Evolutionary conservation across 1,284 basidiomycete genomes (phyloP).

Genomic region (Coniferiporia sulphurascens): DNA sequence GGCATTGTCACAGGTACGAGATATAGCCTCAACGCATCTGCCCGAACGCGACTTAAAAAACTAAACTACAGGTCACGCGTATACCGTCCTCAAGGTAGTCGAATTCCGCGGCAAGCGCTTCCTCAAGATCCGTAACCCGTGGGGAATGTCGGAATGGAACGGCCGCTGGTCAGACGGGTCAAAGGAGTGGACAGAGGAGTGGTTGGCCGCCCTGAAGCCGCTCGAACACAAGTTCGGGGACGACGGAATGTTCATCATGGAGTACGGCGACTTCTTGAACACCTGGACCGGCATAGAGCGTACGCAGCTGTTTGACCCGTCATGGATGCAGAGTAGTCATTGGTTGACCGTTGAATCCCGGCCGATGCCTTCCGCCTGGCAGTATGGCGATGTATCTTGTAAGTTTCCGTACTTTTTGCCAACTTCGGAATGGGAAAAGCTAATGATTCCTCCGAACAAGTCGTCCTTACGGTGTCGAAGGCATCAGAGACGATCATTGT

Average conservation of each 20-base stretch:
- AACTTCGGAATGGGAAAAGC: slow-evolving; percentile 26
- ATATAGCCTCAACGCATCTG: neutral
- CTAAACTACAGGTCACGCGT: slow-evolving; percentile 35
- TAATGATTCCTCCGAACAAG: slow-evolving; percentile 23
- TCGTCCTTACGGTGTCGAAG: slow-evolving; percentile 37
- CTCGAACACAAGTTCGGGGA: slow-evolving; percentile 43
- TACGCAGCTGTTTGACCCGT: slow-evolving; percentile 42
- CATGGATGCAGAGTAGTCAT: slow-evolving; percentile 44
- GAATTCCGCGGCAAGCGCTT: slow-evolving; percentile 46
- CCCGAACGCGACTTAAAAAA: neutral
- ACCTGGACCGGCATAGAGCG: slow-evolving; percentile 43
- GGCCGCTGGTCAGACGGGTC: slow-evolving; percentile 51
- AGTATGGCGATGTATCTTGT: slow-evolving; percentile 48
- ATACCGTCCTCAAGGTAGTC: slow-evolving; percentile 46
- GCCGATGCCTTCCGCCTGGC: slow-evolving; percentile 36
- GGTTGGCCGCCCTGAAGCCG: slow-evolving; percentile 36
- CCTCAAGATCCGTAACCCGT: slow-evolving; percentile 49
- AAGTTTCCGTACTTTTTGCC: slow-evolving; percentile 19
- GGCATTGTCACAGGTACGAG: slow-evolving; percentile 22
- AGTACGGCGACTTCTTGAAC: slow-evolving; percentile 49
- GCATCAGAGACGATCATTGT: slow-evolving; percentile 39
- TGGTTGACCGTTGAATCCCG: slow-evolving; percentile 40
- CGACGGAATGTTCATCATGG: slow-evolving; percentile 53
- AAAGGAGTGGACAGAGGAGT: slow-evolving; percentile 46
- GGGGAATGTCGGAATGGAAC: slow-evolving; percentile 47